These are phyloP conservation scores for Trichoderma lentiforme DNA, from an alignment of 2,329 filamentous ascomycete species.

Conservation along the genomic window DNA sequence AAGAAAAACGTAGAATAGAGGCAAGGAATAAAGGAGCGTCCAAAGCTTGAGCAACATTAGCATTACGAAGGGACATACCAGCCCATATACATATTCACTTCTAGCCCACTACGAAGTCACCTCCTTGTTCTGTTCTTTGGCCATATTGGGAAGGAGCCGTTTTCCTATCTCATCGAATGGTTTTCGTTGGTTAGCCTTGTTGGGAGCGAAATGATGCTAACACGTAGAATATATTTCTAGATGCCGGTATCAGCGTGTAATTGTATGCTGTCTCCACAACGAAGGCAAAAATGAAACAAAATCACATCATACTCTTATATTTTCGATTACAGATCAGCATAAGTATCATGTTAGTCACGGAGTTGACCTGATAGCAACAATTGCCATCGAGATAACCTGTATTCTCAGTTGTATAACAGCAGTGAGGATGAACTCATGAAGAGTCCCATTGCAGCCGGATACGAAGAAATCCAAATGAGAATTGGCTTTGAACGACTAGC, in stretches of 20 bases:
- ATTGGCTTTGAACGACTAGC: neutral
- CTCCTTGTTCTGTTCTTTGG: neutral
- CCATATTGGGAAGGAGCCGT: neutral
- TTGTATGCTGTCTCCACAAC: neutral
- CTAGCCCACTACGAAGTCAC: neutral
- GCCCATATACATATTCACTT: neutral
- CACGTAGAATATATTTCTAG: neutral
- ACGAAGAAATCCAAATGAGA: neutral
- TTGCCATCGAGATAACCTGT: neutral
- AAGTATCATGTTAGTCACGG: neutral
- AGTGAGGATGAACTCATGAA: neutral
- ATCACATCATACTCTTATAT: neutral
- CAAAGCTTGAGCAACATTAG: neutral
- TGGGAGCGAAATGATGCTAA: neutral
- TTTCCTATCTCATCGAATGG: neutral
- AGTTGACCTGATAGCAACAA: neutral
- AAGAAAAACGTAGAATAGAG: neutral
- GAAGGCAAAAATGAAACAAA: neutral
- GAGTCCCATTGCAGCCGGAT: neutral
- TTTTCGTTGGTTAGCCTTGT: neutral
- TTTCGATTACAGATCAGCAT: neutral
- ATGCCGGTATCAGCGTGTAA: neutral
- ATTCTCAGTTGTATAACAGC: neutral
- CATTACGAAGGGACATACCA: neutral
- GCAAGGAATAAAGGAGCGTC: neutral